Conservation (phyloP, 768 basidiomycete species). For the Xerocomus potaroensis region DNA sequence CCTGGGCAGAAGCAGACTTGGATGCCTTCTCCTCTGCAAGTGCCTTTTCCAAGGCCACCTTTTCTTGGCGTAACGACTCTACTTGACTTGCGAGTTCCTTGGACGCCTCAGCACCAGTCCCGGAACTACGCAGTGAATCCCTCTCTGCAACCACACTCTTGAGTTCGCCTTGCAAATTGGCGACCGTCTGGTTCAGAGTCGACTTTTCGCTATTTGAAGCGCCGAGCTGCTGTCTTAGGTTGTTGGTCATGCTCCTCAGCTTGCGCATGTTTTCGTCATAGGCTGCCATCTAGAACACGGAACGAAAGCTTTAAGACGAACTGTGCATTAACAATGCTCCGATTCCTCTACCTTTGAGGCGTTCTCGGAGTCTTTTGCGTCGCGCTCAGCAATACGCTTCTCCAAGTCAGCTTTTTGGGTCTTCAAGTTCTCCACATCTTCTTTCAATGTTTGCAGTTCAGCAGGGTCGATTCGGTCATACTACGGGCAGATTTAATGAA, state of each 20-base stretch:
- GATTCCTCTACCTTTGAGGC: slow-evolving; percentile 30
- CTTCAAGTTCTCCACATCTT: slow-evolving; percentile 59
- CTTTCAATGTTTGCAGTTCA: slow-evolving; percentile 75
- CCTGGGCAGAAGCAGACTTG: slow-evolving; percentile 13
- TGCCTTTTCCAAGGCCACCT: slow-evolving; percentile 35
- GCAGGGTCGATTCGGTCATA: slow-evolving; percentile 88
- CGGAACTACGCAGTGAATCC: slow-evolving; percentile 22
- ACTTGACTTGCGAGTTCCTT: slow-evolving; percentile 34
- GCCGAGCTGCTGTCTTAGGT: slow-evolving; percentile 24
- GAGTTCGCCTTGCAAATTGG: slow-evolving; percentile 23
- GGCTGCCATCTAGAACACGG: slow-evolving; percentile 32
- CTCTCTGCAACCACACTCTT: slow-evolving; percentile 28
- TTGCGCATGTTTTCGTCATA: slow-evolving; percentile 42
- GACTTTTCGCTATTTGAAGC: slow-evolving; percentile 27
- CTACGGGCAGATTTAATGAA: slow-evolving; percentile 33
- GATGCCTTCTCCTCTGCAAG: slow-evolving; percentile 36
- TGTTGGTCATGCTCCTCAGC: slow-evolving; percentile 26
- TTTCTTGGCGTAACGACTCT: slow-evolving; percentile 35
- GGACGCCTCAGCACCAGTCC: slow-evolving; percentile 15
- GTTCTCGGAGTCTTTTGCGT: slow-evolving; percentile 28
- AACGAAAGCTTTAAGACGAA: not conserved
- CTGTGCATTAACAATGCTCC: no score
- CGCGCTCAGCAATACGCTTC: slow-evolving; percentile 27
- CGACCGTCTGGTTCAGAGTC: slow-evolving; percentile 25
- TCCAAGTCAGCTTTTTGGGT: slow-evolving; percentile 36